Base-by-base conservation (phyloP, 257 asterid genomes). In the Capsicum pubescens region DNA sequence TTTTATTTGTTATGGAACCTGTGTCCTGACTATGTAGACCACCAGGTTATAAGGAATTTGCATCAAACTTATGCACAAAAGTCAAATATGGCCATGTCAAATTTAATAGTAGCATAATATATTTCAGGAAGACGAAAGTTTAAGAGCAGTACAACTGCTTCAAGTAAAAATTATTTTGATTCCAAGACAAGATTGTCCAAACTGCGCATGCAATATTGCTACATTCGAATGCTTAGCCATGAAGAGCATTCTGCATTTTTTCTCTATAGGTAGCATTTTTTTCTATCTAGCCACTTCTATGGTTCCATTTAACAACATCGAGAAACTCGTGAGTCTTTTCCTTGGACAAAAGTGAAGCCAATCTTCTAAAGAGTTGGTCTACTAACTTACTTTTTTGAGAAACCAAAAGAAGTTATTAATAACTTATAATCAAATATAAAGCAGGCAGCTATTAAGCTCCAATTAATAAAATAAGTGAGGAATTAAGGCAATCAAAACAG, bases 91-190 rank as follows among this genome's bases (percentile, higher is more conserved):
- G 6, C 39, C 19, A 32, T 32, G 72, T 7, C 48, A 66, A 66
- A 68, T 68, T 13, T 68, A 36, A 15, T 72, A 72, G 59, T 26
- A 72, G 59, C 58, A 72, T 6, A 72, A 72, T 21, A 72, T n/a
- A 72, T 48, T 71, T 19, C 80, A 19, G 60, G 36, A 72, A 72
- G 44, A 72, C 7, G 3, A 19, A 48, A 48, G n/a, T 50, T 32
- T 19, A 72, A 48, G 80, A 72, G 80, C 46, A 17, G 14, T 50
- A 76, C 39, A 76, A 61, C 21, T 76, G 61, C 61, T 76, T 76
- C 35, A 76, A 52, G 63, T 52, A 21, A 76, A 21, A 52, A 12
- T 3, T 48, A 72, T 48, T 76, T 3, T 76, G 61, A 52, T 52
- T 76, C 44, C 81, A 76, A 17, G 81, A 76, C 21, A 76, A 76